phyloP scores from a whole-genome alignment of 164 flowering plant species.

The Platanus orientalis region DNA sequence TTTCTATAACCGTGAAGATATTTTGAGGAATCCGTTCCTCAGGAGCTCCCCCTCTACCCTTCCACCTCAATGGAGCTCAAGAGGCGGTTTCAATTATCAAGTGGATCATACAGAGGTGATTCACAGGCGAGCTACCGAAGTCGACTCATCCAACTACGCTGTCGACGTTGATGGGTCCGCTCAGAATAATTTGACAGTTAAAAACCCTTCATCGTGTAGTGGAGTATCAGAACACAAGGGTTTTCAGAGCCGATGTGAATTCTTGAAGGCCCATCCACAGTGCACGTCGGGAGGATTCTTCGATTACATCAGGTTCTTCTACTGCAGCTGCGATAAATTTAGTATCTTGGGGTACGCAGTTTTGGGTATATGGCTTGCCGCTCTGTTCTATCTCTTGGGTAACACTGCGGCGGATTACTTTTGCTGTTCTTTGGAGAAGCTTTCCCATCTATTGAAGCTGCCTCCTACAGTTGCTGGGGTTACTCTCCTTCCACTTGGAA shows the following conservation, averaged over 20 bases:
- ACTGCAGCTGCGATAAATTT: constrained; percentile 53
- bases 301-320: constrained; percentile 66
- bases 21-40: constrained; percentile 27
- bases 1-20: constrained; percentile 36
- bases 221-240: constrained; percentile 57
- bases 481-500: constrained; percentile 86
- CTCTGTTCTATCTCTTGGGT: constrained; percentile 86
- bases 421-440: constrained; percentile 82
- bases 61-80: constrained; percentile 16
- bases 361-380: constrained; percentile 68
- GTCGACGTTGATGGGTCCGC: constrained; percentile 11
- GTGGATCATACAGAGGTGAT: constrained; percentile 12
- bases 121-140: constrained; percentile 36
- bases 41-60: constrained; percentile 11
- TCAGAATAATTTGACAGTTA: constrained; percentile 18
- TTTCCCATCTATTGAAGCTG: constrained; percentile 61
- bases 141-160: constrained; percentile 18
- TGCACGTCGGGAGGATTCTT: constrained; percentile 65
- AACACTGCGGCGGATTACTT: constrained; percentile 95
- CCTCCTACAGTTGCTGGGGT: constrained; percentile 97
- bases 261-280: constrained; percentile 52
- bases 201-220: constrained; percentile 31
- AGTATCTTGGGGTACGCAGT: constrained; percentile 45
- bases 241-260: constrained; percentile 52
- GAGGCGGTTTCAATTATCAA: no score